A percentile compares a stretch with the other conserved stretches of the same genome.
phyloP scores from a whole-genome alignment of 176 grass and related monocot species.

The Triticum dicoccoides region DNA sequence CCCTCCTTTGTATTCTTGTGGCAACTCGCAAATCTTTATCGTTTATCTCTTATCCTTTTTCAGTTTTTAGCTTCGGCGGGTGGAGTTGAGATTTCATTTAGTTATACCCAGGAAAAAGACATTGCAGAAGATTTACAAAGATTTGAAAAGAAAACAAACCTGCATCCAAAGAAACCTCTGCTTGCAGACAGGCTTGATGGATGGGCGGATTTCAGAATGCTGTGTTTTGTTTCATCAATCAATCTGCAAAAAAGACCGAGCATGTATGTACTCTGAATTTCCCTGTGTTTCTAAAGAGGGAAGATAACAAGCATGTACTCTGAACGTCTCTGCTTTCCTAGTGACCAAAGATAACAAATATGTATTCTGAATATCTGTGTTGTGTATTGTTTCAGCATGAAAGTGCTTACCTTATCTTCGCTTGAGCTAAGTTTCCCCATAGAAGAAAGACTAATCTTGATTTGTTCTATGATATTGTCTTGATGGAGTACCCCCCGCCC shows the following conservation, averaged over 20 bases:
- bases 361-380: not conserved
- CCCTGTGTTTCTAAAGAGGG: constrained; percentile 43
- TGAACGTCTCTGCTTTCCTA: not conserved
- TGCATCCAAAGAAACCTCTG: constrained; percentile 82
- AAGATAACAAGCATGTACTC: constrained; percentile 15
- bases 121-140: not conserved
- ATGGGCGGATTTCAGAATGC: constrained; percentile 77
- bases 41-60: not conserved
- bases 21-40: not conserved
- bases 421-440: constrained; percentile 92
- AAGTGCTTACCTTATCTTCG: constrained; percentile 57
- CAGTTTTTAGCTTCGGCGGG: not conserved
- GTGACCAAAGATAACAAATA: not conserved
- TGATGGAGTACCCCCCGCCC: too few relatives aligned
- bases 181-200: constrained; percentile 87
- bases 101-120: not conserved
- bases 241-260: constrained; percentile 56
- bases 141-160: constrained; percentile 30
- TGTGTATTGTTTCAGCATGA: not conserved
- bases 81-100: not conserved
- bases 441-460: constrained; percentile 84
- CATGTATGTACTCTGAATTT: constrained; percentile 30
- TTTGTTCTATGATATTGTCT: constrained; percentile 77
- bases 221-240: constrained; percentile 77
- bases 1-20: not conserved